phyloP scores from a whole-genome alignment of 148 eudicot genomes.

The Fagopyrum homotropicum region DNA sequence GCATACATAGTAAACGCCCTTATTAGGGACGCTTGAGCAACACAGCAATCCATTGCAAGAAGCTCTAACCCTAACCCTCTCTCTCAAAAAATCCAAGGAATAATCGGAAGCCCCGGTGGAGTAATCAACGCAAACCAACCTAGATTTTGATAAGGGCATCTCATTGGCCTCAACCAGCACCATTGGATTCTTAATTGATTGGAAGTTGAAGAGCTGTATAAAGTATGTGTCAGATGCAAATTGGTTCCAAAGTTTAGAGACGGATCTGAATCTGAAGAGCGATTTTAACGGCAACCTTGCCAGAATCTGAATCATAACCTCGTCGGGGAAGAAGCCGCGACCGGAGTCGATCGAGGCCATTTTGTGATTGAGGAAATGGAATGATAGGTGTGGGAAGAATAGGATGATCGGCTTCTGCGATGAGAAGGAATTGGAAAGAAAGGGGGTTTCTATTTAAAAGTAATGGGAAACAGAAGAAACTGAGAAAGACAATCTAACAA shows the following conservation, averaged over 20 bases:
- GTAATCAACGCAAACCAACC: constrained; percentile 64
- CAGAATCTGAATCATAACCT: constrained; percentile 61
- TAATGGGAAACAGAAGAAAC: background rate
- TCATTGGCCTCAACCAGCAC: constrained; percentile 67
- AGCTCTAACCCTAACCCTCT: constrained; percentile 80
- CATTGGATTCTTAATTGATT: constrained; percentile 47
- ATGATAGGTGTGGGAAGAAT: background rate
- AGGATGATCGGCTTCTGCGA: background rate
- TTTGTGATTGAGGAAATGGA: background rate
- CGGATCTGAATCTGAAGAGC: constrained; percentile 55
- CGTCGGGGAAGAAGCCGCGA: constrained; percentile 70
- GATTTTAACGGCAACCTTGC: constrained; percentile 71
- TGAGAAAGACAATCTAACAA: background rate
- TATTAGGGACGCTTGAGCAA: constrained; percentile 80
- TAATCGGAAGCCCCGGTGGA: constrained; percentile 59
- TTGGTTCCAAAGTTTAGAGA: constrained; percentile 61
- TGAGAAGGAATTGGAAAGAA: background rate
- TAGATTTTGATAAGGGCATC: constrained; percentile 48
- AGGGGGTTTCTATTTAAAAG: background rate
- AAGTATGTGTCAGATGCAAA: constrained; percentile 59
- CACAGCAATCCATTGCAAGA: constrained; percentile 92
- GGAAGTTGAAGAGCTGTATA: constrained; percentile 40
- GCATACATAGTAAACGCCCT: constrained; percentile 88
- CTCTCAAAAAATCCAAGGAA: constrained; percentile 60
- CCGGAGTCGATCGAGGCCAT: constrained; percentile 36